Conservation (phyloP, 1,284 basidiomycete species). For the Sanghuangporus weigelae region DNA sequence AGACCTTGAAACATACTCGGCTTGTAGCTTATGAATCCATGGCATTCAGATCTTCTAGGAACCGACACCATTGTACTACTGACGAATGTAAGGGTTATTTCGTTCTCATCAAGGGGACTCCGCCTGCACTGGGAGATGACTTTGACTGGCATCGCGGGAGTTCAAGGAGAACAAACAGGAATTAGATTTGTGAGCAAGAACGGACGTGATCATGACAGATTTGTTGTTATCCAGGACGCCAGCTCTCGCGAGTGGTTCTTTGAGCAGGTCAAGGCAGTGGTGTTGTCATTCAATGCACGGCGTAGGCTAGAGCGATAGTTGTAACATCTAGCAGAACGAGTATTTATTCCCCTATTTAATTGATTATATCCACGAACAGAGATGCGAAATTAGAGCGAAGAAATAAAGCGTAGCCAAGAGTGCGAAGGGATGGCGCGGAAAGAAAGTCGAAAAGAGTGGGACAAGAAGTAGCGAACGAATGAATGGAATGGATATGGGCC, state of each 20-base stretch:
- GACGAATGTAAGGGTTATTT: slow-evolving; percentile 74
- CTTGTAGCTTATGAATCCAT: slow-evolving; percentile 12
- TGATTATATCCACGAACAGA: slow-evolving; percentile 5
- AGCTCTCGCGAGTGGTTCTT: slow-evolving; percentile 75
- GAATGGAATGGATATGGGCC: neutral
- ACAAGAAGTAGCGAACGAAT: neutral
- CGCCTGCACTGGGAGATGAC: slow-evolving; percentile 91
- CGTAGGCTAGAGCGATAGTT: slow-evolving; percentile 58
- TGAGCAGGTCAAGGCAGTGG: slow-evolving; percentile 63
- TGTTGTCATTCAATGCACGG: slow-evolving; percentile 67
- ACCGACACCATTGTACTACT: slow-evolving; percentile 83
- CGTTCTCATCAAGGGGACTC: slow-evolving; percentile 83
- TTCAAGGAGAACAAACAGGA: slow-evolving; percentile 85
- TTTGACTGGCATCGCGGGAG: slow-evolving; percentile 81
- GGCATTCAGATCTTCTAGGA: slow-evolving; percentile 59
- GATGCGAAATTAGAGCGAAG: neutral
- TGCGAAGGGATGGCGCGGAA: neutral
- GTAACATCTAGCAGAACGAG: neutral
- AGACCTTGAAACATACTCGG: neutral
- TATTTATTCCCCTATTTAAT: slow-evolving; percentile 4
- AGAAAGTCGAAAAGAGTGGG: neutral
- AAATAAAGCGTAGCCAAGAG: neutral
- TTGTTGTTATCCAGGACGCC: slow-evolving; percentile 73
- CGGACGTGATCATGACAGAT: slow-evolving; percentile 67
- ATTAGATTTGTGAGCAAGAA: slow-evolving; percentile 80